Evolutionary conservation across 306 rosid species (phyloP), one percentile per base, ranked within the genome.

Genomic region (Datisca glomerata): DNA sequence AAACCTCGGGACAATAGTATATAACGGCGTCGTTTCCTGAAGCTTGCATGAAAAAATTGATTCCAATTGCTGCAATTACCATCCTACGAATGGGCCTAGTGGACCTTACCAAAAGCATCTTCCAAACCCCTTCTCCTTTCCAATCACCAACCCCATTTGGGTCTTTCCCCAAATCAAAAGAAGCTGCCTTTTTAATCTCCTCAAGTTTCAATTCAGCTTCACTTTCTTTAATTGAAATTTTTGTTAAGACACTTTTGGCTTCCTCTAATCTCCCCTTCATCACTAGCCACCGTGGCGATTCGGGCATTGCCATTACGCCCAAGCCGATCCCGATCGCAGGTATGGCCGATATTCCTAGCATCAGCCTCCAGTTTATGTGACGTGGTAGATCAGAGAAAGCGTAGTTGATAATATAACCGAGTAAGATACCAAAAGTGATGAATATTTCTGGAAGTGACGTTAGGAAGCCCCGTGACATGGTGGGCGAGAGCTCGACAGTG

Each of bases 21-120:
- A 86, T 63, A n/a, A 86, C 91, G 33, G 83, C 96, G 64, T 86
- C 93, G 66, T 86, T 86, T 38, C 93, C 96, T 8, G 91, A 80
- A 25, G 96, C 96, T 49, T 86, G 93, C 96, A 86, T 86, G 59
- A 86, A 86, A 41, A 86, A 81, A 43, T 86, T 80, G 23, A 86
- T 70, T 21, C 93, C 96, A 19, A 86, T 50, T 2, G 91, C 89
- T 1, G 86, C 75, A 8, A 80, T 38, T 2, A 86, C 67, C 59
- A 78, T 81, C 34, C 80, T 59, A 0, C 67, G 53, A 0, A 70
- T 62, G 23, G 89, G 71, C 7, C 54, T 55, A 3, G 78, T 37
- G 6, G 91, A 93, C 31, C 54, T 41, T 1, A 80, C n/a, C 42
- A 86, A 28, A 49, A 85, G 65, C 42, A 72, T 80, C 40, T 63